These are phyloP conservation scores for Leccinum fuscescens DNA, from an alignment of 1,284 basidiomycete genomes.

Conservation along the genomic window DNA sequence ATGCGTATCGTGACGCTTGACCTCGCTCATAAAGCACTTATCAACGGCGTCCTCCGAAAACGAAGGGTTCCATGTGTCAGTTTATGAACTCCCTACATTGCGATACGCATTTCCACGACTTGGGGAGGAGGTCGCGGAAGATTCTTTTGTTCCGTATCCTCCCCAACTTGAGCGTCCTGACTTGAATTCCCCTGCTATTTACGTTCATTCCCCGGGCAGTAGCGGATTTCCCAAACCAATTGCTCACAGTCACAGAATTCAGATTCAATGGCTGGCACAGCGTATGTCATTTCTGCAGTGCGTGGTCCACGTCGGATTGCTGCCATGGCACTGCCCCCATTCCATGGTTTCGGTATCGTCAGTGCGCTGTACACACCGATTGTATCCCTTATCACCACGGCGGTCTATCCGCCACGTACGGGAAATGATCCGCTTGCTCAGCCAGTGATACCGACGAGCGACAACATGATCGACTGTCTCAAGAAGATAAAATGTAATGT, in stretches of 20 bases:
- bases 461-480: conserved; percentile 15
- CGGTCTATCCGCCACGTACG: conserved; percentile 19
- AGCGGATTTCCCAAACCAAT: conserved; percentile 39
- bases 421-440: conserved; percentile 4
- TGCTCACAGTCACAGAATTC: conserved; percentile 22
- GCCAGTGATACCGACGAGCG: conserved; percentile 21
- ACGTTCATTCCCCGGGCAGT: conserved; percentile 40
- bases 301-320: conserved; percentile 17
- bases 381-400: conserved; percentile 4
- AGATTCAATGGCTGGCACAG: conserved; percentile 26
- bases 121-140: conserved; percentile 25
- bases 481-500: conserved; percentile 2
- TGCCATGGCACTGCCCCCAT: conserved; percentile 27
- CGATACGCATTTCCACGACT: conserved; percentile 33
- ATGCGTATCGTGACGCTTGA: conserved; percentile 32
- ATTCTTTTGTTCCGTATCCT: conserved; percentile 33
- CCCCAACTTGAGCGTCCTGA: conserved; percentile 7
- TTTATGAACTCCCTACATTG: conserved; percentile 34
- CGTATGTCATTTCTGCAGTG: not conserved
- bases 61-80: conserved; percentile 2
- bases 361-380: conserved; percentile 20
- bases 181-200: conserved; percentile 23
- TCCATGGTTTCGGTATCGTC: conserved; percentile 27
- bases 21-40: conserved; percentile 24
- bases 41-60: conserved; percentile 23